Conservation (phyloP, 805 yeast genomes). For the Saccharomycopsis selenospora region DNA sequence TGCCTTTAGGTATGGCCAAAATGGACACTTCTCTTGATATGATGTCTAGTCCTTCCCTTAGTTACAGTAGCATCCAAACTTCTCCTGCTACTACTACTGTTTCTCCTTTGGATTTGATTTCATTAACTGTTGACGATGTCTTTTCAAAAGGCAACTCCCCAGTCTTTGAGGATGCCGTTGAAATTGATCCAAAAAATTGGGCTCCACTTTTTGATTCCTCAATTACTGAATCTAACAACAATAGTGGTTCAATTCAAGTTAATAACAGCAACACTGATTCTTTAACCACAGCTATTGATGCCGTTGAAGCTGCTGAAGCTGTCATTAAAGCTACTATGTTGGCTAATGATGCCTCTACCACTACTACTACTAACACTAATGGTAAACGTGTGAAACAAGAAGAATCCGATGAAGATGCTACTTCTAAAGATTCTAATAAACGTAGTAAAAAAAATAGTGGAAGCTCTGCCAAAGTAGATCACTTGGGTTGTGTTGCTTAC, state of each 20-base stretch:
- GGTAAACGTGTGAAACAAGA: not conserved
- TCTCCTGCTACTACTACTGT: constrained; percentile 29
- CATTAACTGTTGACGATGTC: constrained; percentile 45
- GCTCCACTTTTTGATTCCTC: constrained; percentile 54
- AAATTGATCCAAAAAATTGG: constrained; percentile 44
- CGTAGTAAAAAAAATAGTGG: constrained; percentile 13
- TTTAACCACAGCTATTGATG: constrained; percentile 24
- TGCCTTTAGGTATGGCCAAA: constrained; percentile 26
- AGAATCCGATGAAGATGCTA: not conserved
- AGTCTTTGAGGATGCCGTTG: constrained; percentile 49
- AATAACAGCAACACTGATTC: constrained; percentile 4
- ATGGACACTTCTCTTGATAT: constrained; percentile 22
- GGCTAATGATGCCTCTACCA: not conserved
- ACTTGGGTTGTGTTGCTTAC: constrained; percentile 68
- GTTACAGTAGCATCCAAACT: constrained; percentile 23
- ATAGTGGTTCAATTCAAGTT: constrained; percentile 29
- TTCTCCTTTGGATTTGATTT: constrained; percentile 48
- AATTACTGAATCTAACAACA: constrained; percentile 33
- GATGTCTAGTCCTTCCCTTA: constrained; percentile 22
- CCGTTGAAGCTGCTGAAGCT: constrained; percentile 21
- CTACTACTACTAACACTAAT: not conserved
- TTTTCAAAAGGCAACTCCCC: constrained; percentile 43
- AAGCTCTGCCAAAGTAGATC: constrained; percentile 43
- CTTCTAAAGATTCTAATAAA: constrained; percentile 19
- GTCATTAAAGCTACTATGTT: constrained; percentile 1